Percentiles rank a stretch among this genome's conserved stretches.
phyloP scores from a whole-genome alignment of 805 yeast species.

The Wickerhamomyces tratensis region DNA sequence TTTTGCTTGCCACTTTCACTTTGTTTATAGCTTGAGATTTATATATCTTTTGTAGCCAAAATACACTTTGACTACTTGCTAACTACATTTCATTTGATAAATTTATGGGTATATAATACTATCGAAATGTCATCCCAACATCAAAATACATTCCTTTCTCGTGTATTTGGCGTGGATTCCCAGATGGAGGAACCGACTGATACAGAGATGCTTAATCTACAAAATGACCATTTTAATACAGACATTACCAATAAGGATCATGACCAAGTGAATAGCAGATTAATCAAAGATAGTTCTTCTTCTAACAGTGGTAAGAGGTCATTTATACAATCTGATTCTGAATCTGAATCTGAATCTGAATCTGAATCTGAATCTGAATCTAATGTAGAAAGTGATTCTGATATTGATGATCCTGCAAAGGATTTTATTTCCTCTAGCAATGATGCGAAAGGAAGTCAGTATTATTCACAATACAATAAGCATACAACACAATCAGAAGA shows the following conservation, averaged over 20 bases:
- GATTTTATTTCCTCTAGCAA: neutral
- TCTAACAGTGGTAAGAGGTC: slow-evolving; percentile 7
- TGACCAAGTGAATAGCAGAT: neutral
- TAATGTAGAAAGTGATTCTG: neutral
- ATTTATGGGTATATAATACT: neutral
- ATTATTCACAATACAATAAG: neutral
- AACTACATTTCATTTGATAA: no score
- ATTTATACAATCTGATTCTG: slow-evolving; percentile 15
- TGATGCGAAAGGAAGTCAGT: neutral
- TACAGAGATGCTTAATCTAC: slow-evolving; percentile 12
- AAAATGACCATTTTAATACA: slow-evolving; percentile 4
- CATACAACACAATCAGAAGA: neutral
- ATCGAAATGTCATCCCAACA: slow-evolving; percentile 11
- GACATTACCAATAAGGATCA: slow-evolving; percentile 1
- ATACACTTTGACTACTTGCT: no score
- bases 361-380: slow-evolving; percentile 9
- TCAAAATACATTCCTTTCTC: slow-evolving; percentile 47
- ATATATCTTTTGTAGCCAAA: no score
- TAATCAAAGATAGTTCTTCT: neutral
- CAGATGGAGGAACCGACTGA: slow-evolving; percentile 12
- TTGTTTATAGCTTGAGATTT: no score
- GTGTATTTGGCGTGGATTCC: slow-evolving; percentile 46
- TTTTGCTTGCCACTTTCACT: no score
- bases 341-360: slow-evolving; percentile 1
- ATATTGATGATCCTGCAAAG: neutral